Percentiles rank a stretch among this genome's conserved stretches.
Conservation (phyloP, 192 early-diverging fungal genomes). For the Funneliformis geosporum region DNA sequence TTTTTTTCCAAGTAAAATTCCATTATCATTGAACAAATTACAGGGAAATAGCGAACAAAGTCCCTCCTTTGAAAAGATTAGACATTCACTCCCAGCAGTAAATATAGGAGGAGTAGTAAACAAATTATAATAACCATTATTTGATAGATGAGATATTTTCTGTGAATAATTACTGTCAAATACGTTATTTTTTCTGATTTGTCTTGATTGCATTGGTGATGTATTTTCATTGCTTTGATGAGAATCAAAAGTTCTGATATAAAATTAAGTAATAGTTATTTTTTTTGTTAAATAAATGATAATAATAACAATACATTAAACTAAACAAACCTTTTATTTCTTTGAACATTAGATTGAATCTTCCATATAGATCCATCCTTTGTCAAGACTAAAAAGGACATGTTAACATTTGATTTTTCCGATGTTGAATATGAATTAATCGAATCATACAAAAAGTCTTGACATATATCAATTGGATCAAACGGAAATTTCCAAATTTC, state of each 20-base stretch:
- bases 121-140: background rate
- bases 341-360: constrained; percentile 2
- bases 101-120: constrained; percentile 8
- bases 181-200: background rate
- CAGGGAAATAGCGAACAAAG: background rate
- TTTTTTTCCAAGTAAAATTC: constrained; percentile 9
- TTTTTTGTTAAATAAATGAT: too few relatives aligned
- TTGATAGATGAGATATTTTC: background rate
- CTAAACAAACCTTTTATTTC: constrained; percentile 1
- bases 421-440: background rate
- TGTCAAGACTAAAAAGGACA: constrained; percentile 5
- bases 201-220: background rate
- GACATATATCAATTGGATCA: constrained; percentile 14
- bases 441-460: background rate
- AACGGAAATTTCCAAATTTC: background rate
- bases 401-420: background rate
- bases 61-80: background rate
- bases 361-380: background rate
- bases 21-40: background rate
- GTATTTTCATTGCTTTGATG: background rate
- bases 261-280: background rate
- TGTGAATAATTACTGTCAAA: background rate
- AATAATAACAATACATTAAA: too few relatives aligned
- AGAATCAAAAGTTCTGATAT: background rate
- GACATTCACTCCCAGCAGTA: background rate